Percentiles rank a stretch among this genome's conserved stretches.
Evolutionary conservation across 73 alveolate genomes (phyloP).

Genomic region (Paramecium bursaria): DNA sequence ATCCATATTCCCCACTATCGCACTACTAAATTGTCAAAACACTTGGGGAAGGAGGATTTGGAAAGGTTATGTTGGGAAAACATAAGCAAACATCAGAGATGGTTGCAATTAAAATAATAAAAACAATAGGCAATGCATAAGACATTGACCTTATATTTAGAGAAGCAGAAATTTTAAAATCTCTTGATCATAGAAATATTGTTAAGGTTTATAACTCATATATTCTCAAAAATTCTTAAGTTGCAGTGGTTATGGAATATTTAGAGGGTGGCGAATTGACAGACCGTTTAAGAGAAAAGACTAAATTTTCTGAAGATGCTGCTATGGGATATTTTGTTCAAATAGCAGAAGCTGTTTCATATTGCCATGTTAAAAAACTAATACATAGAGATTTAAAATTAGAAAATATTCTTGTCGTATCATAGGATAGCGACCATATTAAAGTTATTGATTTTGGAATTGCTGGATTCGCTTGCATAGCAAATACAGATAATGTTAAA

Average conservation of each 20-base stretch:
- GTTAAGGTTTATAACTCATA: constrained; percentile 79
- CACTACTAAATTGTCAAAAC: constrained; percentile 72
- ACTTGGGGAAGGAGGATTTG: constrained; percentile 97
- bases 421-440: constrained; percentile 67
- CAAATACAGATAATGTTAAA: constrained; percentile 72
- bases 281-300: constrained; percentile 71
- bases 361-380: constrained; percentile 77
- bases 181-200: constrained; percentile 78
- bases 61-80: constrained; percentile 88
- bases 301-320: constrained; percentile 73
- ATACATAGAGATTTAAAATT: constrained; percentile 87
- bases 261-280: constrained; percentile 92
- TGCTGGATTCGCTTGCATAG: constrained; percentile 71
- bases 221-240: constrained; percentile 67
- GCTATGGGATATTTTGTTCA: constrained; percentile 76
- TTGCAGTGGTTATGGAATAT: constrained; percentile 88
- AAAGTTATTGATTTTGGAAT: constrained; percentile 79
- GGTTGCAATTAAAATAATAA: constrained; percentile 94
- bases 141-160: constrained; percentile 77
- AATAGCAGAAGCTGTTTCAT: constrained; percentile 76
- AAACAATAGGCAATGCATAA: constrained; percentile 70
- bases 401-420: constrained; percentile 78
- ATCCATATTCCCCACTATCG: constrained; percentile 63
- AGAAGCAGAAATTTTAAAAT: constrained; percentile 82
- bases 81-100: constrained; percentile 86